These are phyloP conservation scores for Westerdykella ornata DNA, from an alignment of 2,329 filamentous ascomycete species.

Conservation along the genomic window DNA sequence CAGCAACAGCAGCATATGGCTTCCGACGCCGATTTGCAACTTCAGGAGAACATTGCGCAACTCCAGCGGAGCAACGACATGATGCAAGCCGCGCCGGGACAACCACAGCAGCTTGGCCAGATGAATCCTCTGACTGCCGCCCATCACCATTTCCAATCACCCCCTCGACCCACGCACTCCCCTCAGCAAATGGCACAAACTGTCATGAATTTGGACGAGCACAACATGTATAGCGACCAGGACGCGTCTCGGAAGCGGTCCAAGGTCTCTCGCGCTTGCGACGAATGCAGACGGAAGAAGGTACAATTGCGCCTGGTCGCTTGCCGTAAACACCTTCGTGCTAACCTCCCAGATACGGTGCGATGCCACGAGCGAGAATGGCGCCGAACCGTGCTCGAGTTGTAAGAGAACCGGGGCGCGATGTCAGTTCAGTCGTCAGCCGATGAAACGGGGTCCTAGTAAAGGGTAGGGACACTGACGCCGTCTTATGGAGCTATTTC, in stretches of 20 bases:
- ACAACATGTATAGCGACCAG: slow-evolving; percentile 30
- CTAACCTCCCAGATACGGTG: slow-evolving; percentile 34
- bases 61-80: slow-evolving; percentile 28
- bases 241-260: slow-evolving; percentile 34
- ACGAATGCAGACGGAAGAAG: slow-evolving; percentile 40
- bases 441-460: slow-evolving; percentile 39
- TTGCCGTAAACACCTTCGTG: slow-evolving; percentile 1
- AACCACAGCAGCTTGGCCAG: slow-evolving; percentile 25
- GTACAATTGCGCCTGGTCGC: slow-evolving; percentile 12
- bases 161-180: slow-evolving; percentile 31
- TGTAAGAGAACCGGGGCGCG: slow-evolving; percentile 36
- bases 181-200: slow-evolving; percentile 37
- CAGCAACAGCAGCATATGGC: slow-evolving; percentile 25
- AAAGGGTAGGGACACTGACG: slow-evolving; percentile 31
- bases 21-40: slow-evolving; percentile 28
- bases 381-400: slow-evolving; percentile 36
- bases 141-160: slow-evolving; percentile 33
- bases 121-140: slow-evolving; percentile 20
- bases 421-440: slow-evolving; percentile 39
- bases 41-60: slow-evolving; percentile 33
- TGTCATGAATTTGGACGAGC: slow-evolving; percentile 34
- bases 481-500: neutral
- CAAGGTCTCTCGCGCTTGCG: slow-evolving; percentile 39
- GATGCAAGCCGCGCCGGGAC: slow-evolving; percentile 23
- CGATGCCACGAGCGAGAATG: slow-evolving; percentile 37